Evolutionary conservation across 1,284 basidiomycete species (phyloP).

Genomic region (Kalmanozyma brasiliensis): DNA sequence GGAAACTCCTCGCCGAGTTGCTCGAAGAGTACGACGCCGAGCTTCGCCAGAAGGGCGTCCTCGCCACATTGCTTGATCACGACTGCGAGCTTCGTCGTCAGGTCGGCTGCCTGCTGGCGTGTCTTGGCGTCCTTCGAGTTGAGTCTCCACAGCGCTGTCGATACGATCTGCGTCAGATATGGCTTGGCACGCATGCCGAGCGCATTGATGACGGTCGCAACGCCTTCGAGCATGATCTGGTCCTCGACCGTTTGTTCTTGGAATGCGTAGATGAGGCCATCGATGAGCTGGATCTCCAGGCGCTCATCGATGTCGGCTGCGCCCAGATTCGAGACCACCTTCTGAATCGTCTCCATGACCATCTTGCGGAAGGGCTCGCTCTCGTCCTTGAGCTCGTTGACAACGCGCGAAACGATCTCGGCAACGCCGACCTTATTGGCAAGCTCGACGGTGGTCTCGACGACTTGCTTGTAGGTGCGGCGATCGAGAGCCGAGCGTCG

Average conservation of each 20-base stretch:
- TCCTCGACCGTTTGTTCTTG: conserved; percentile 99
- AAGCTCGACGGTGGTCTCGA: conserved; percentile 97
- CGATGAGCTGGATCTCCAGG: conserved; percentile 90
- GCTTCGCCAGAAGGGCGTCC: conserved; percentile 92
- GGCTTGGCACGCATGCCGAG: conserved; percentile 98
- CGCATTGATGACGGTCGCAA: conserved; percentile 95
- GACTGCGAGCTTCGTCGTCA: conserved; percentile 91
- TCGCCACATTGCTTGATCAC: conserved; percentile 99
- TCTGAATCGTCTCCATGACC: conserved; percentile 99
- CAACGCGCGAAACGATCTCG: conserved; percentile 92
- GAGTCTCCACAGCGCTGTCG: conserved; percentile 98
- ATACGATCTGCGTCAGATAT: conserved; percentile 97
- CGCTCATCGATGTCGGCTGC: conserved; percentile 97
- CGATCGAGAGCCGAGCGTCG: conserved; percentile 96
- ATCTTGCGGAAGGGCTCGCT: conserved; percentile 96
- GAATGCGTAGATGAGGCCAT: conserved; percentile 99
- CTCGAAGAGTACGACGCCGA: conserved; percentile 96
- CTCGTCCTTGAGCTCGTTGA: conserved; percentile 88
- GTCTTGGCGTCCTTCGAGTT: conserved; percentile 96
- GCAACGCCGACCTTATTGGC: conserved; percentile 95
- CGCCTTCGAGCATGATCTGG: conserved; percentile 98
- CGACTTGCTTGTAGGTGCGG: conserved; percentile 94
- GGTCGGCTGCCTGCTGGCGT: conserved; percentile 96
- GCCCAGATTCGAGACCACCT: conserved; percentile 89
- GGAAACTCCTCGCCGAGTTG: conserved; percentile 99